Evolutionary conservation across 768 basidiomycete species (phyloP), one percentile per base, ranked within the genome.

Genomic region (Phaeotremella skinneri): DNA sequence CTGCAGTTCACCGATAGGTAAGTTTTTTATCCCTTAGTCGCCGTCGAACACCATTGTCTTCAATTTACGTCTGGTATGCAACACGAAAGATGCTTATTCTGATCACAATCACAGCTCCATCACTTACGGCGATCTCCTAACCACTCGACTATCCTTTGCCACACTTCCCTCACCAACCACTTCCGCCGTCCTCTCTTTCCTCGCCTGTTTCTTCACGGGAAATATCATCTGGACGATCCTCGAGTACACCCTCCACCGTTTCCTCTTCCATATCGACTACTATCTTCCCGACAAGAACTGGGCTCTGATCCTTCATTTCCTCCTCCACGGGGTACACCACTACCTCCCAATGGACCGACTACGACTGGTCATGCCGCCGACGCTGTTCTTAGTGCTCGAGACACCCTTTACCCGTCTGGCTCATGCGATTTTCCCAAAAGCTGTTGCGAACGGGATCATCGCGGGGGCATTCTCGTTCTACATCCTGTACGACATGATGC

Each of bases 331-430:
- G 16, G 85, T 99, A 32, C 96, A 99, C 74, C 96, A 99, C 77
- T 99, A 93, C 72, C 81, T 99, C 63, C 96, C 92, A 16, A 96
- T 97, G 92, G 92, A 96, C 73, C 81, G 90, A 57, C 79, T 97
- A 70, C 85, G 96, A 63, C 85, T 99, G 32, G 96, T 98, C 69
- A 99, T 99, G 96, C 96, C 96, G 1, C 96, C 96, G 2, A 69
- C 82, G 2, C 74, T 98, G 57, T 99, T 99, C 79, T 78, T 81
- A 55, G 75, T 78, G 14, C 82, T 99, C 17, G 86, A 89, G 56
- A 80, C 82, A 31, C 96, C 96, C 1, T 91, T 97, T 81, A 96
- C 92, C 4, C 82, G 81, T 52, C 85, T 99, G 52, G 92, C 85
- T 1, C 84, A 98, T 74, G 59, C 78, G 13, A 61, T 99, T 17